Percentiles rank a stretch among this genome's conserved stretches.
These are phyloP conservation scores for Aspergillus indologenus DNA, from an alignment of 495 filamentous ascomycete species.

Conservation along the genomic window DNA sequence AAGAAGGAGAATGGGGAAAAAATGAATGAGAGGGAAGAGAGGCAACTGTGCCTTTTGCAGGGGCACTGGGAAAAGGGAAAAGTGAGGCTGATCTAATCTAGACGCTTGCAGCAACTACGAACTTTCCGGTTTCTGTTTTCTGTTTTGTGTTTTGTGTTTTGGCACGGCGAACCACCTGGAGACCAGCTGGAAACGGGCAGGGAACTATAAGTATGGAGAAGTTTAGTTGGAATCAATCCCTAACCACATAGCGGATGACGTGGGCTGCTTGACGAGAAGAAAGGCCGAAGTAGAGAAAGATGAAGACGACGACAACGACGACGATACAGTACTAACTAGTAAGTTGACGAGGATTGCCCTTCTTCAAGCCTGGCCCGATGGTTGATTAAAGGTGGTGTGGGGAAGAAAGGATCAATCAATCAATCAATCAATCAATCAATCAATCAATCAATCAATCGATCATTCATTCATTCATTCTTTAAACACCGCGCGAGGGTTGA, in stretches of 20 bases:
- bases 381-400: no score
- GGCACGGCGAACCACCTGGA: no score
- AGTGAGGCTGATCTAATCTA: slow-evolving; percentile 17
- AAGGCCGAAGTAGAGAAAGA: background rate
- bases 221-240: no score
- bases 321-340: no score
- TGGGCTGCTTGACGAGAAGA: slow-evolving; percentile 10
- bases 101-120: slow-evolving; percentile 13
- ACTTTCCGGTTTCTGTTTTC: slow-evolving; percentile 6
- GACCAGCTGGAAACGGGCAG: slow-evolving; percentile 7
- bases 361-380: no score
- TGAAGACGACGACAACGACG: background rate
- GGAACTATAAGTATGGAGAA: no score
- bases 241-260: slow-evolving; percentile 11
- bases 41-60: slow-evolving; percentile 5
- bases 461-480: no score
- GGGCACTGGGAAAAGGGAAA: slow-evolving; percentile 11
- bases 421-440: no score
- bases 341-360: no score
- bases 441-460: no score
- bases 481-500: background rate
- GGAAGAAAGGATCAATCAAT: background rate
- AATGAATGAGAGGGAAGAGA: background rate
- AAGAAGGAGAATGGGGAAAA: background rate
- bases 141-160: no score